Evolutionary conservation across 2,329 filamentous ascomycete genomes (phyloP).

Genomic region (Colletotrichum incanum): DNA sequence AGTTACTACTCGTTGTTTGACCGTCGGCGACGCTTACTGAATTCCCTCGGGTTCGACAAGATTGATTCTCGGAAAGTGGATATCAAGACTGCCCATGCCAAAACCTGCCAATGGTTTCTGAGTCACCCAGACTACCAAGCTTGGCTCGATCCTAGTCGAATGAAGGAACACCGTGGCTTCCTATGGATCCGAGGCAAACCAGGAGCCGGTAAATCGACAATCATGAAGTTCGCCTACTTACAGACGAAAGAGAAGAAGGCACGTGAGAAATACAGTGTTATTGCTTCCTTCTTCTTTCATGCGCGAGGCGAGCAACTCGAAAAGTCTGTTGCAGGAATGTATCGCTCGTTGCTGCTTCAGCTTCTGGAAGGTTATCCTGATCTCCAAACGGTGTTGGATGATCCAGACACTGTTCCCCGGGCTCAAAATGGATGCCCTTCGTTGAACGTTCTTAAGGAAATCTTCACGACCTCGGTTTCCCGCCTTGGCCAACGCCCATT

Average conservation of each 20-base stretch:
- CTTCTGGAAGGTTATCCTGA: slow-evolving; percentile 5
- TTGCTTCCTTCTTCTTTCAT: slow-evolving; percentile 40
- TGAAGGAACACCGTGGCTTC: neutral
- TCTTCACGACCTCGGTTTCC: neutral
- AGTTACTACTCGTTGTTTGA: neutral
- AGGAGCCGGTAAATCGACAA: neutral
- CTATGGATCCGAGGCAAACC: slow-evolving; percentile 31
- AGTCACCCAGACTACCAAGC: slow-evolving; percentile 16
- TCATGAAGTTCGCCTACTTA: slow-evolving; percentile 18
- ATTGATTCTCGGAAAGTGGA: slow-evolving; percentile 36
- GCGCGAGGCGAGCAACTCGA: slow-evolving; percentile 32
- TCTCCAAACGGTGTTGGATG: slow-evolving; percentile 25
- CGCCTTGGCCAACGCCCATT: neutral
- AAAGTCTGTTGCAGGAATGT: slow-evolving; percentile 32
- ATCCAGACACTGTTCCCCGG: neutral
- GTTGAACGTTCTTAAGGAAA: neutral
- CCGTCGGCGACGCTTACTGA: slow-evolving; percentile 18
- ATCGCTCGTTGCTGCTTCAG: slow-evolving; percentile 27
- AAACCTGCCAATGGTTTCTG: slow-evolving; percentile 46
- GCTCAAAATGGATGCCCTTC: neutral
- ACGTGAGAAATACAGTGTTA: neutral
- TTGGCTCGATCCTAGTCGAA: slow-evolving; percentile 29
- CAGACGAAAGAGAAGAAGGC: slow-evolving; percentile 15
- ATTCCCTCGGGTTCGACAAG: slow-evolving; percentile 39
- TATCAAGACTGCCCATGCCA: slow-evolving; percentile 37